A percentile compares a stretch with the other conserved stretches of the same genome.
Evolutionary conservation across 2,329 filamentous ascomycete genomes (phyloP).

Genomic region (Nothomitra cinnamomea): DNA sequence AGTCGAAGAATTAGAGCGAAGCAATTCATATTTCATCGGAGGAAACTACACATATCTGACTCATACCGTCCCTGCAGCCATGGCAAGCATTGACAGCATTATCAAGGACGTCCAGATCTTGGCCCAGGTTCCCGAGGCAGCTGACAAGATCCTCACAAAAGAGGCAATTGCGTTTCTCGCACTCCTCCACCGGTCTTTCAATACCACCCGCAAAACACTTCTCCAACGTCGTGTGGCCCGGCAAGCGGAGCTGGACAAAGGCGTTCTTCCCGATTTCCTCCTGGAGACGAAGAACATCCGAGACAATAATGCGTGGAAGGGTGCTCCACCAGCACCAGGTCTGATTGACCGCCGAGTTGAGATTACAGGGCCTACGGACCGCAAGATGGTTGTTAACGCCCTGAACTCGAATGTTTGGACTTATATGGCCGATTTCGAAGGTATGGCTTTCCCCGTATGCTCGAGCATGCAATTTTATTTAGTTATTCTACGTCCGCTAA

Average conservation of each 20-base stretch:
- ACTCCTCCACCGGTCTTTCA: conserved; percentile 89
- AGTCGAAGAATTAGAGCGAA: not conserved
- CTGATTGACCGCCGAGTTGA: conserved; percentile 87
- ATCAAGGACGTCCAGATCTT: conserved; percentile 80
- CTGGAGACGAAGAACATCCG: conserved; percentile 92
- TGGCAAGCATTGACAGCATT: conserved; percentile 50
- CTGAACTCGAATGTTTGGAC: conserved; percentile 94
- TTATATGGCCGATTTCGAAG: conserved; percentile 99
- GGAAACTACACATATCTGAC: no score
- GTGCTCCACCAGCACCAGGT: conserved; percentile 77
- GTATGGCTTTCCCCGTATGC: conserved; percentile 31
- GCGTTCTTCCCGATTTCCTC: conserved; percentile 78
- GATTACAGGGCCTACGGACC: conserved; percentile 91
- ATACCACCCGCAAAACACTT: conserved; percentile 70
- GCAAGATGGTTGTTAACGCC: conserved; percentile 98
- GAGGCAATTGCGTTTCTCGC: conserved; percentile 84
- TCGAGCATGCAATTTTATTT: not conserved
- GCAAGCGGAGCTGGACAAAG: conserved; percentile 86
- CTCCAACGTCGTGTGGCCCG: conserved; percentile 72
- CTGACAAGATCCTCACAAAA: conserved; percentile 82
- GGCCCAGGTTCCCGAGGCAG: conserved; percentile 57
- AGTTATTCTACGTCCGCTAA: not conserved
- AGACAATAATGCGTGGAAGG: conserved; percentile 86
- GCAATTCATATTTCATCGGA: not conserved
- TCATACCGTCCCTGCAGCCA: not conserved